A percentile compares a stretch with the other conserved stretches of the same genome.
Conservation (phyloP, 208 protist genomes). For the Leishmania arabica region DNA sequence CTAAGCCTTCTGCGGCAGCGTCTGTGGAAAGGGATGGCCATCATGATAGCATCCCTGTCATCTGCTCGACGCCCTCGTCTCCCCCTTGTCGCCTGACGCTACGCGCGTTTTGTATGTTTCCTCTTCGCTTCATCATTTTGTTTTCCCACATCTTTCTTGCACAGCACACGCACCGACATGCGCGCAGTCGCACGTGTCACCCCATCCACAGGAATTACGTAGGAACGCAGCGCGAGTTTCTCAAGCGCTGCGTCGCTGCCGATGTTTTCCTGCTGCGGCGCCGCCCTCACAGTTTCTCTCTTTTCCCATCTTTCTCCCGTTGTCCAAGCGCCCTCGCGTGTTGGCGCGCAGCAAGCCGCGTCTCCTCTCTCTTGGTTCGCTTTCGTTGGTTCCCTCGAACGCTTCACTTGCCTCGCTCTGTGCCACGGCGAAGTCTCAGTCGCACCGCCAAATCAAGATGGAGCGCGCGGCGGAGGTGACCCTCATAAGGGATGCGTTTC, state of each 20-base stretch:
- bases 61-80: neutral
- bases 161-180: neutral
- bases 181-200: neutral
- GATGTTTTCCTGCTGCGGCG: neutral
- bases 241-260: neutral
- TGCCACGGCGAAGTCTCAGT: neutral
- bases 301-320: neutral
- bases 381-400: neutral
- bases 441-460: neutral
- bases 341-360: neutral
- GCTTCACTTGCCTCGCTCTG: neutral
- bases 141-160: neutral
- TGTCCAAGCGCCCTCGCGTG: neutral
- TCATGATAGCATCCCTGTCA: neutral
- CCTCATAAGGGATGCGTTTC: neutral
- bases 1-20: neutral
- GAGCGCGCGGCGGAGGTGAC: neutral
- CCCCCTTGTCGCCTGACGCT: neutral
- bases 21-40: neutral
- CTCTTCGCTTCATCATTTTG: neutral
- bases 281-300: neutral
- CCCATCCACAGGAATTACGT: neutral
- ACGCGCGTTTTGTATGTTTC: neutral
- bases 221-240: neutral
- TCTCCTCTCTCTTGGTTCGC: neutral